Evolutionary conservation across 495 filamentous ascomycete genomes (phyloP).

Genomic region (Xylaria longipes): DNA sequence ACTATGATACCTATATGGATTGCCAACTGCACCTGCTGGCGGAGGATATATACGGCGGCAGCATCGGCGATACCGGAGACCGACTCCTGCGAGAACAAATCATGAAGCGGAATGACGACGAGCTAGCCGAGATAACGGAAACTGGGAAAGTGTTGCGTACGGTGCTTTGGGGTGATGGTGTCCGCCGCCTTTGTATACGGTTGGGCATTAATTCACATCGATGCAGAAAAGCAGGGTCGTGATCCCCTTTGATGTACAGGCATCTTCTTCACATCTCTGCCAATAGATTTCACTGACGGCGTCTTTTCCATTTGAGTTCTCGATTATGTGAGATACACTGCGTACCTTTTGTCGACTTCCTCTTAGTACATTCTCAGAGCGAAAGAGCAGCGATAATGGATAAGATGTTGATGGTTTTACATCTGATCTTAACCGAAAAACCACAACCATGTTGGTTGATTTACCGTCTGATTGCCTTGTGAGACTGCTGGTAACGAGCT

Average conservation of each 20-base stretch:
- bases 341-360: background rate
- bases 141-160: background rate
- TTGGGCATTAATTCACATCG: background rate
- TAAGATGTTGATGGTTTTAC: background rate
- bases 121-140: background rate
- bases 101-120: background rate
- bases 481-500: background rate
- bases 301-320: background rate
- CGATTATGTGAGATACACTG: background rate
- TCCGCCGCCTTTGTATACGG: too few species aligned
- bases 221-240: background rate
- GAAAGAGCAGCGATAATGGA: background rate
- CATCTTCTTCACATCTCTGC: background rate
- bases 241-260: background rate
- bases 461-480: background rate
- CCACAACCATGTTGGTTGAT: background rate
- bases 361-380: background rate
- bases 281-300: background rate
- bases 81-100: background rate
- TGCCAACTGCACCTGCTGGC: slow-evolving; percentile 49
- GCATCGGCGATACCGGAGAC: background rate
- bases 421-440: background rate
- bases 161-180: too few species aligned
- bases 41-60: slow-evolving; percentile 28
- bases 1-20: slow-evolving; percentile 44